Evolutionary conservation across 169 alveolate species (phyloP).

Genomic region (Plasmodium reichenowi): DNA sequence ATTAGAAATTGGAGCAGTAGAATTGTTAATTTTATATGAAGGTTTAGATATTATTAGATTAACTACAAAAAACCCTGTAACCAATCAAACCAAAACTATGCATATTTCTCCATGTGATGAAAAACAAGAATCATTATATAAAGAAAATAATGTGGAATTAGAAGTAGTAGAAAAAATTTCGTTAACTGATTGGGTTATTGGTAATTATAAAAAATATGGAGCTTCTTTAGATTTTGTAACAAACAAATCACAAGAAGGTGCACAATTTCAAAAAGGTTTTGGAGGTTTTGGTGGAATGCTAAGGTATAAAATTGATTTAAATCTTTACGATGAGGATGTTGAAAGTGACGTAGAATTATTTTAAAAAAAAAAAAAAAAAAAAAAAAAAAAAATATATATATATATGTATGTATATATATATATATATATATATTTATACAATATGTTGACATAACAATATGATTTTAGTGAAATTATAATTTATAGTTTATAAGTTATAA

Average conservation of each 20-base stretch:
- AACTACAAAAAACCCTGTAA: conserved; percentile 89
- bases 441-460: not conserved
- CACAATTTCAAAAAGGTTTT: conserved; percentile 98
- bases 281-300: conserved; percentile 99
- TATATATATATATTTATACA: not conserved
- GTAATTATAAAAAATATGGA: conserved; percentile 96
- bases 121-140: conserved; percentile 80
- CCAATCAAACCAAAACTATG: conserved; percentile 88
- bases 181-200: conserved; percentile 98
- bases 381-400: not conserved
- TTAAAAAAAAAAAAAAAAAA: not conserved
- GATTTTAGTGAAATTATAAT: too few relatives aligned
- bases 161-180: conserved; percentile 93
- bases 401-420: not conserved
- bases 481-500: too few relatives aligned
- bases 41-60: conserved; percentile 90
- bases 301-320: conserved; percentile 94
- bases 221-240: conserved; percentile 96
- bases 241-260: conserved; percentile 98
- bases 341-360: conserved; percentile 64
- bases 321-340: conserved; percentile 81
- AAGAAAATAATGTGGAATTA: conserved; percentile 90
- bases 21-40: conserved; percentile 95
- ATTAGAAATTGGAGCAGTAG: conserved; percentile 96
- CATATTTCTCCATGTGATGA: conserved; percentile 85